phyloP scores from a whole-genome alignment of 1,284 basidiomycete species.

The Austropuccinia psidii region DNA sequence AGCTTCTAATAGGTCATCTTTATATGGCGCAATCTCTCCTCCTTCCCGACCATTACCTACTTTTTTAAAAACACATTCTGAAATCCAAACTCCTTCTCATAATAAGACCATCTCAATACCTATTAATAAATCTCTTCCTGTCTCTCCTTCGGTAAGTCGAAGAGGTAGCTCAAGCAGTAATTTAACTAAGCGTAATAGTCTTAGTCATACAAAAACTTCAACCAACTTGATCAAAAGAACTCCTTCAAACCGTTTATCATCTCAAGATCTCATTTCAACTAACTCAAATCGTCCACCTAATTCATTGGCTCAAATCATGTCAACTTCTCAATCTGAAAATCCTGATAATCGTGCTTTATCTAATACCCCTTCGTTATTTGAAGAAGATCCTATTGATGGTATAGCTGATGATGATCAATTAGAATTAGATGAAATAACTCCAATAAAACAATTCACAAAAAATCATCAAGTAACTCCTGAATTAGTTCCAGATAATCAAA shows the following conservation, averaged over 20 bases:
- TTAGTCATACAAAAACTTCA: background rate
- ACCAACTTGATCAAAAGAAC: background rate
- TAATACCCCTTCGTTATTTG: conserved; percentile 18
- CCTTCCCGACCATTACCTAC: background rate
- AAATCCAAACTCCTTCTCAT: background rate
- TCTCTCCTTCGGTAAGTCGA: background rate
- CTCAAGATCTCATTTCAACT: background rate
- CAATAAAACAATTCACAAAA: background rate
- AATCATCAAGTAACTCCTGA: background rate
- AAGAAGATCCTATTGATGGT: conserved; percentile 23
- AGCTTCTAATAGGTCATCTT: background rate
- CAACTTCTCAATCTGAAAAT: background rate
- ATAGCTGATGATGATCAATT: background rate
- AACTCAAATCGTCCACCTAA: background rate
- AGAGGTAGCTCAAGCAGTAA: background rate
- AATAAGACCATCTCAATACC: background rate
- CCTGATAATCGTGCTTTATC: conserved; percentile 14
- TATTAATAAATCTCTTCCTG: background rate
- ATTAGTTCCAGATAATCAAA: background rate
- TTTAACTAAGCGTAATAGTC: background rate
- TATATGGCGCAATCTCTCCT: conserved; percentile 7
- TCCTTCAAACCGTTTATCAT: background rate
- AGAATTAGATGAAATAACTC: conserved; percentile 16
- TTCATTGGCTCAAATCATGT: background rate
- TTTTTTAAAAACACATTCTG: background rate